A percentile compares a stretch with the other conserved stretches of the same genome.
Evolutionary conservation across 1,284 basidiomycete genomes (phyloP).

Genomic region (Waitea zeae): DNA sequence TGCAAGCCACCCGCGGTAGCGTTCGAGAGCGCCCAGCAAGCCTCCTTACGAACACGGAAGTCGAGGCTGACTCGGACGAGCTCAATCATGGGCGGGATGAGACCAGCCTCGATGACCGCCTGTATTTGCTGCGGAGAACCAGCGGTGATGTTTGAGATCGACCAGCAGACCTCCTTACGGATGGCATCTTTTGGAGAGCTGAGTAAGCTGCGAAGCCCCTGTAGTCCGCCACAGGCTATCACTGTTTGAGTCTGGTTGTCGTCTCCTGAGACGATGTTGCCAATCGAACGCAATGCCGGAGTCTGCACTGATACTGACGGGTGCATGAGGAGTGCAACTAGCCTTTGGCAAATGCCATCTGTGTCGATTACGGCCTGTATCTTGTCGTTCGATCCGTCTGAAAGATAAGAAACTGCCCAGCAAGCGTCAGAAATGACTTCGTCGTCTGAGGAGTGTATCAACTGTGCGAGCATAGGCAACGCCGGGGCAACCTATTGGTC

Average conservation of each 20-base stretch:
- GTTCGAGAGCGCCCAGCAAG: constrained; percentile 99
- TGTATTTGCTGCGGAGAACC: constrained; percentile 96
- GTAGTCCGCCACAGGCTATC: constrained; percentile 89
- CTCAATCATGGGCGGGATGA: constrained; percentile 96
- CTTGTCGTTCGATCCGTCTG: constrained; percentile 98
- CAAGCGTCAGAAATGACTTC: constrained; percentile 99
- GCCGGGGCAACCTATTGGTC: constrained; percentile 98
- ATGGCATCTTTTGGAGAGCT: constrained; percentile 96
- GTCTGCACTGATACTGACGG: constrained; percentile 97
- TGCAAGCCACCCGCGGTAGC: constrained; percentile 96
- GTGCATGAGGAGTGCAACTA: constrained; percentile 97
- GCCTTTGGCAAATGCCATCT: constrained; percentile 90
- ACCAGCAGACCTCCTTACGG: constrained; percentile 97
- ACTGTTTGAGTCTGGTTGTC: constrained; percentile 98
- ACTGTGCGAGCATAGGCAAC: constrained; percentile 87
- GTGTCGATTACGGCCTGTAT: constrained; percentile 99
- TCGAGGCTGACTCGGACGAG: constrained; percentile 95
- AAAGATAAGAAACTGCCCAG: constrained; percentile 99
- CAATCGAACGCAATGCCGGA: constrained; percentile 91
- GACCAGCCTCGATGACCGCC: constrained; percentile 73
- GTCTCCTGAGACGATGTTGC: constrained; percentile 98
- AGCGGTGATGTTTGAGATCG: constrained; percentile 97
- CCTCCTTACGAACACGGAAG: constrained; percentile 99
- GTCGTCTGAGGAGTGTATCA: constrained; percentile 98
- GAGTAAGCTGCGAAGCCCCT: constrained; percentile 80